Evolutionary conservation across 257 asterid species (phyloP), one percentile per base, ranked within the genome.

Genomic region (Datura wrightii): DNA sequence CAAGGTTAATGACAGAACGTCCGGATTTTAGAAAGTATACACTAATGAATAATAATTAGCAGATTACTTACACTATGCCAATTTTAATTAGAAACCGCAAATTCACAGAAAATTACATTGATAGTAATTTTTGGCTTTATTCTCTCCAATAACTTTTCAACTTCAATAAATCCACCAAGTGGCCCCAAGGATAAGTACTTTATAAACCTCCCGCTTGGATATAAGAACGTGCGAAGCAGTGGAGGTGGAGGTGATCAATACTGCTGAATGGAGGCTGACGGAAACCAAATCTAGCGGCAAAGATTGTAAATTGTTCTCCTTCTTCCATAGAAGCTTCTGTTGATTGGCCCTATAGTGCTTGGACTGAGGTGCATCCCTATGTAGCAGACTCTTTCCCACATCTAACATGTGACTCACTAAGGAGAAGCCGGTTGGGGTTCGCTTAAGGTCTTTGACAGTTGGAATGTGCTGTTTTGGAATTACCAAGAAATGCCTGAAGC

Each of bases 241-340:
- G 99, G 59, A 96, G 98, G 87, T 94, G 99, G 81, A 96, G 92
- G 89, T 96, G 99, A 86, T 93, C 56, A 85, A 94, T 95, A 60
- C 99, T 96, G 84, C 94, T 94, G 83, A 96, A 93, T 67, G 98
- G 99, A 71, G 99, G 99, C 89, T 91, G 98, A 92, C 94, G 98
- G 89, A 96, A 96, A 2, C 99, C 98, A 85, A 90, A 94, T 90
- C 98, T 36, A 66, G 48, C 5, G 5, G 74, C 48, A 36, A 6
- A 66, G 74, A 37, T 36, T 36, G 48, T 14, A 36, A 14, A 66
- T 14, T 36, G 74, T 36, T 36, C 36, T 66, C 3, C 24, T 36
- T 14, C 74, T 1, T 66, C 74, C 3, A 3, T 31, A 39, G 11
- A 66, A 42, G 54, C 37, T 70, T 70, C 37, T 9, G 79, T 42